Evolutionary conservation across 2,329 filamentous ascomycete genomes (phyloP).

Genomic region (Clathrospora elynae): DNA sequence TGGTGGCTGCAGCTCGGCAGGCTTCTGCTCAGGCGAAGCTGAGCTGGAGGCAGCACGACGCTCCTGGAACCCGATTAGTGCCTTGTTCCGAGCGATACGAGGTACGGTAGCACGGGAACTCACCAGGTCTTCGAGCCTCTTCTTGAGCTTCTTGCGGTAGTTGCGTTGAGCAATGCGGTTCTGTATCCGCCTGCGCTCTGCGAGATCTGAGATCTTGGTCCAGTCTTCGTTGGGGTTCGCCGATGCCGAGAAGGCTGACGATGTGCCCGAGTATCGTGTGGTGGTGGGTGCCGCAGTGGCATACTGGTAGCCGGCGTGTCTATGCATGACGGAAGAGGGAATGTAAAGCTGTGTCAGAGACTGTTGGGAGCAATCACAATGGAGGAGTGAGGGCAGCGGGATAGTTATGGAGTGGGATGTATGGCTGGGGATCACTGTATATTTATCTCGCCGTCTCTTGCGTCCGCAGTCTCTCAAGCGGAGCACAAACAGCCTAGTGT

Average conservation of each 20-base stretch:
- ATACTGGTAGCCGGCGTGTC: slow-evolving; percentile 53
- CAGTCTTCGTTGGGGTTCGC: slow-evolving; percentile 97
- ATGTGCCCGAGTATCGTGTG: slow-evolving; percentile 75
- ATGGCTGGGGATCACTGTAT: slow-evolving; percentile 37
- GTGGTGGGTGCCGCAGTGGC: slow-evolving; percentile 47
- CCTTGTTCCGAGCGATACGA: slow-evolving; percentile 17
- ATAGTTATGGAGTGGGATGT: slow-evolving; percentile 26
- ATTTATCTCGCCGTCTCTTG: slow-evolving; percentile 37
- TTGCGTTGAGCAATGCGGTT: slow-evolving; percentile 97
- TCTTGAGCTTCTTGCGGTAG: slow-evolving; percentile 96
- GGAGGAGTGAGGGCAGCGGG: slow-evolving; percentile 7
- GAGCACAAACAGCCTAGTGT: slow-evolving; percentile 37
- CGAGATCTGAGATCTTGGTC: slow-evolving; percentile 98
- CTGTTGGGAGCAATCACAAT: slow-evolving; percentile 32
- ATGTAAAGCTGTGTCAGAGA: slow-evolving; percentile 17
- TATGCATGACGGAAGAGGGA: slow-evolving; percentile 48
- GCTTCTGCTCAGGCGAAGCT: slow-evolving; percentile 63
- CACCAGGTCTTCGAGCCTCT: slow-evolving; percentile 76
- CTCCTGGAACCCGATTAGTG: slow-evolving; percentile 54
- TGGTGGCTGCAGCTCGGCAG: slow-evolving; percentile 57
- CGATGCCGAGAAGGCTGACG: slow-evolving; percentile 91
- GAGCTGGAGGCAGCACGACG: slow-evolving; percentile 71
- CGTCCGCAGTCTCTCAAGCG: slow-evolving; percentile 36
- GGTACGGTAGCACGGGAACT: slow-evolving; percentile 17
- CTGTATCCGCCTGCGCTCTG: slow-evolving; percentile 90